A percentile compares a stretch with the other conserved stretches of the same genome.
phyloP scores from a whole-genome alignment of 2,329 filamentous ascomycete species.

The Anthostomella pinea region DNA sequence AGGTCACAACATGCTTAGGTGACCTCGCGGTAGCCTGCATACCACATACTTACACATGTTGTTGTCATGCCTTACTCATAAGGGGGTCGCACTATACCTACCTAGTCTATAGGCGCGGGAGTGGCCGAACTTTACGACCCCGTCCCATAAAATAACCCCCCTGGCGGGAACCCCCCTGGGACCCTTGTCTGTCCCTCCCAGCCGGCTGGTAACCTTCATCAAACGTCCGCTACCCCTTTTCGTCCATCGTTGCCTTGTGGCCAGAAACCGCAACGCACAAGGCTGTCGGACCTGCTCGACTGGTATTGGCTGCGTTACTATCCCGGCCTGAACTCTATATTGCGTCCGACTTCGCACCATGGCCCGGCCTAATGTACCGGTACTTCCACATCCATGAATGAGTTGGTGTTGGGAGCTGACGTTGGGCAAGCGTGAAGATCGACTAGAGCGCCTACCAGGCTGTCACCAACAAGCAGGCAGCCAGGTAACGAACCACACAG shows the following conservation, averaged over 20 bases:
- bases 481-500: too few relatives aligned
- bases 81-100: not conserved
- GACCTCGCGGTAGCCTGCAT: not conserved
- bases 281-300: not conserved
- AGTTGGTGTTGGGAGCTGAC: too few relatives aligned
- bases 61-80: not conserved
- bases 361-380: too few relatives aligned
- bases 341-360: too few relatives aligned
- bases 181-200: too few relatives aligned
- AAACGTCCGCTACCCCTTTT: too few relatives aligned
- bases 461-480: too few relatives aligned
- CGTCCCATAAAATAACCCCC: not conserved
- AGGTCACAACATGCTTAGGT: not conserved
- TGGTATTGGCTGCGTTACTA: conserved; percentile 1
- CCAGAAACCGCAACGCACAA: not conserved
- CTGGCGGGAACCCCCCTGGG: not conserved
- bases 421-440: too few relatives aligned
- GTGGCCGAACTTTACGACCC: not conserved
- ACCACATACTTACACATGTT: not conserved
- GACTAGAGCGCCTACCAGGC: too few relatives aligned
- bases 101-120: conserved; percentile 1
- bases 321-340: not conserved
- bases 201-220: not conserved
- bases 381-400: too few relatives aligned
- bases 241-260: too few relatives aligned